These are phyloP conservation scores for Eutypa lata DNA, from an alignment of 2,329 filamentous ascomycete species.

Conservation along the genomic window DNA sequence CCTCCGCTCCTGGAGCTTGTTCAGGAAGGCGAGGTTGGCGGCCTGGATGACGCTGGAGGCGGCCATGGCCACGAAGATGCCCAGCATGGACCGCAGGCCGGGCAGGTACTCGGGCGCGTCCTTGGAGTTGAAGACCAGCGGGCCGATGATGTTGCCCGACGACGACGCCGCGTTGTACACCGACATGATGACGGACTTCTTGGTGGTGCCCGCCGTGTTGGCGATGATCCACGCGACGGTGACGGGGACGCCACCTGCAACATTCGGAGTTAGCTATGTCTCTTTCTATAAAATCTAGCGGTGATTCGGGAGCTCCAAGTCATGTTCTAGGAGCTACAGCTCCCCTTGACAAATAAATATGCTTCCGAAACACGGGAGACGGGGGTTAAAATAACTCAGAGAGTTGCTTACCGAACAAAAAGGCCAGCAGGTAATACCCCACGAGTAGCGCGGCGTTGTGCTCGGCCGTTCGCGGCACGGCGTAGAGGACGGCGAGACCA, in stretches of 20 bases:
- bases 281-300: no score
- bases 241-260: slow-evolving; percentile 61
- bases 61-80: slow-evolving; percentile 51
- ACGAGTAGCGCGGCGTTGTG: slow-evolving; percentile 49
- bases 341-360: no score
- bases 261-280: no score
- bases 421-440: slow-evolving; percentile 64
- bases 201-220: slow-evolving; percentile 66
- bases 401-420: slow-evolving; percentile 66
- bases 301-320: no score
- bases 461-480: slow-evolving; percentile 40
- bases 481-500: slow-evolving; percentile 56
- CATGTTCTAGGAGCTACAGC: no score
- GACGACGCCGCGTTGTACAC: slow-evolving; percentile 61
- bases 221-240: slow-evolving; percentile 67
- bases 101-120: slow-evolving; percentile 59
- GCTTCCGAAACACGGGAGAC: no score
- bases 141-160: slow-evolving; percentile 65
- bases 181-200: slow-evolving; percentile 63
- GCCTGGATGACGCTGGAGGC: slow-evolving; percentile 52
- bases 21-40: slow-evolving; percentile 52
- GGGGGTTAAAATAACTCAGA: no score
- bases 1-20: slow-evolving; percentile 52
- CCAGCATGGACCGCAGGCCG: slow-evolving; percentile 54
- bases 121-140: slow-evolving; percentile 55